Evolutionary conservation across 1,284 basidiomycete genomes (phyloP).

Genomic region (Wallemia ichthyophaga): DNA sequence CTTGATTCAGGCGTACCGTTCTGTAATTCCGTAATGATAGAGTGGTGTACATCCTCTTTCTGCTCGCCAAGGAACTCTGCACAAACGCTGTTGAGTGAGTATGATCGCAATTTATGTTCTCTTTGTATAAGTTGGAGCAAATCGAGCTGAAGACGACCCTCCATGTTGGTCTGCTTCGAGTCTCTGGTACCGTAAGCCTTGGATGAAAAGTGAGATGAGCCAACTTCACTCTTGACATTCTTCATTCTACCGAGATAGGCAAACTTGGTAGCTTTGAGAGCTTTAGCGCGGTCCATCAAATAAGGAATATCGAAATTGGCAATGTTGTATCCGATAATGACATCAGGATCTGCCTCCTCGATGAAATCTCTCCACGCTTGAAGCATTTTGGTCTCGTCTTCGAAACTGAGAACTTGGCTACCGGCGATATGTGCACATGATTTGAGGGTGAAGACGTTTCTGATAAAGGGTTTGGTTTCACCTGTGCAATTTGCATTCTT

Average conservation of each 20-base stretch:
- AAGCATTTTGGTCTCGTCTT: constrained; percentile 41
- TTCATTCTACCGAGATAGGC: constrained; percentile 45
- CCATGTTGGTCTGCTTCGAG: constrained; percentile 64
- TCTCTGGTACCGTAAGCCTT: constrained; percentile 85
- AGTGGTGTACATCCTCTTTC: constrained; percentile 90
- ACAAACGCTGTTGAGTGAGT: constrained; percentile 82
- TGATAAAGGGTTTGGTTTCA: constrained; percentile 63
- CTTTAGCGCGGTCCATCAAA: constrained; percentile 58
- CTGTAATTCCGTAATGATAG: constrained; percentile 82
- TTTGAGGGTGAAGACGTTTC: constrained; percentile 85
- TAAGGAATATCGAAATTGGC: constrained; percentile 80
- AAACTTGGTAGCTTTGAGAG: constrained; percentile 38
- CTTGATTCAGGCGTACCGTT: constrained; percentile 75
- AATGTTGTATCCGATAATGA: constrained; percentile 82
- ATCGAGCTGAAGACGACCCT: constrained; percentile 74
- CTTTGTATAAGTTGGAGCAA: constrained; percentile 85
- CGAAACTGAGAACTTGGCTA: constrained; percentile 63
- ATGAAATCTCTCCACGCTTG: constrained; percentile 58
- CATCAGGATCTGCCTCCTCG: constrained; percentile 58
- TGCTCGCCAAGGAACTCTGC: constrained; percentile 85
- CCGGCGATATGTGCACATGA: constrained; percentile 77
- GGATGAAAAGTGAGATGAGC: constrained; percentile 80
- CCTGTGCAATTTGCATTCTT: constrained; percentile 21
- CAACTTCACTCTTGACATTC: constrained; percentile 37
- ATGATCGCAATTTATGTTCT: constrained; percentile 78